Evolutionary conservation across 139 green algal genomes (phyloP).

Genomic region (Dunaliella sp.): DNA sequence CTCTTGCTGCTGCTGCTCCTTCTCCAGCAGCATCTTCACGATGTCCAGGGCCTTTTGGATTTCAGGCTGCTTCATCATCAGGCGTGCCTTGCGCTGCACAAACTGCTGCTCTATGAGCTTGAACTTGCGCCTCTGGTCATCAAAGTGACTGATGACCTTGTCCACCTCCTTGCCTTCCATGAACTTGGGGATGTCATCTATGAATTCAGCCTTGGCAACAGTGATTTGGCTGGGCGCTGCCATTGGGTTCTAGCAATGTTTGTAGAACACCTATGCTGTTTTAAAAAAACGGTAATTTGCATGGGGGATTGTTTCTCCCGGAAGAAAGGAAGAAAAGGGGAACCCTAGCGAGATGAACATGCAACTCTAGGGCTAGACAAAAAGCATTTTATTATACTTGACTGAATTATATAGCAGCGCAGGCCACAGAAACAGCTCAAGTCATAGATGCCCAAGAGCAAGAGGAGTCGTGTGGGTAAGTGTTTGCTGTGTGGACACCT

Average conservation of each 20-base stretch:
- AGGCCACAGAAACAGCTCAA: too few relatives aligned
- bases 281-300: too few relatives aligned
- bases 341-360: too few relatives aligned
- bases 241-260: too few relatives aligned
- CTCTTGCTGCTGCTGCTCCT: background rate
- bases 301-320: too few relatives aligned
- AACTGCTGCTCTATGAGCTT: slow-evolving; percentile 54
- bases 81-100: slow-evolving; percentile 41
- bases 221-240: slow-evolving; percentile 4
- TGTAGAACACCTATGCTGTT: too few relatives aligned
- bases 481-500: too few relatives aligned
- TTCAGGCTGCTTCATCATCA: slow-evolving; percentile 55
- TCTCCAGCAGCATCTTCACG: slow-evolving; percentile 44
- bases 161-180: slow-evolving; percentile 42
- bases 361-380: too few relatives aligned
- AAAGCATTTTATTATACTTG: too few relatives aligned
- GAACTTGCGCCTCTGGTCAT: slow-evolving; percentile 43
- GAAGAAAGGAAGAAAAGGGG: too few relatives aligned
- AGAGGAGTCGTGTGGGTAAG: slow-evolving; percentile 82
- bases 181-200: slow-evolving; percentile 53
- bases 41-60: slow-evolving; percentile 56
- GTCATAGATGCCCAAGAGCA: slow-evolving; percentile 82
- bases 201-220: slow-evolving; percentile 47
- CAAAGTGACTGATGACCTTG: slow-evolving; percentile 37
- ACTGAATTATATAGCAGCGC: too few relatives aligned